Conservation (phyloP, 2,329 filamentous ascomycete species). For the Incumbomyces delicatus region DNA sequence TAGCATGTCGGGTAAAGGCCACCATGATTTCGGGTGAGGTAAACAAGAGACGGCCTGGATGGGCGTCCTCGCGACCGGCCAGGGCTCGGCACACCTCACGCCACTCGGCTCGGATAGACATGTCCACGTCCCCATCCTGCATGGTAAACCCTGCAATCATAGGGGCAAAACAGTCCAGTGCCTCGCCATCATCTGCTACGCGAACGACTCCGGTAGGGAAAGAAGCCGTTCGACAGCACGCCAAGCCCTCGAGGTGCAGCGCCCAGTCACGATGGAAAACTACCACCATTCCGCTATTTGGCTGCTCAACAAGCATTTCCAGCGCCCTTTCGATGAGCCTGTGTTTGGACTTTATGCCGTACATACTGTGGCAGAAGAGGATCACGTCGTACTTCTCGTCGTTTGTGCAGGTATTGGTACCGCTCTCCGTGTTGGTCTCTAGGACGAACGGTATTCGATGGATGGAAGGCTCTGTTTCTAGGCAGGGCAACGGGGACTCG, state of each 20-base stretch:
- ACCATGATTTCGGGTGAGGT: constrained; percentile 41
- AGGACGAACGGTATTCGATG: constrained; percentile 30
- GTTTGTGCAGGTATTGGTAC: constrained; percentile 8
- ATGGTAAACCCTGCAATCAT: constrained; percentile 43
- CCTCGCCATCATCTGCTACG: constrained; percentile 37
- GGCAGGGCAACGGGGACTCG: constrained; percentile 32
- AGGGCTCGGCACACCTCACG: constrained; percentile 43
- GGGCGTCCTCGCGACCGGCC: constrained; percentile 30
- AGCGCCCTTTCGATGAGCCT: constrained; percentile 39
- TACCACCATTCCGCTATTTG: constrained; percentile 33
- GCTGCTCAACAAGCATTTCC: constrained; percentile 35
- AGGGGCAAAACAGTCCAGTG: constrained; percentile 42
- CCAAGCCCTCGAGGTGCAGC: constrained; percentile 39
- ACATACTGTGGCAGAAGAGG: constrained; percentile 56
- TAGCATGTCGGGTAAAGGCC: constrained; percentile 41
- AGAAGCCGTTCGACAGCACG: constrained; percentile 37
- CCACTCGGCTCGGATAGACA: constrained; percentile 34
- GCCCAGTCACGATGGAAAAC: constrained; percentile 46
- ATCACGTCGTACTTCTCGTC: constrained; percentile 44
- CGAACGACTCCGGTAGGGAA: constrained; percentile 37
- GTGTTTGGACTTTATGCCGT: constrained; percentile 46
- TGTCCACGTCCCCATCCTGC: constrained; percentile 24
- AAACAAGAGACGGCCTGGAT: constrained; percentile 38
- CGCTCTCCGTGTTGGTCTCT: constrained; percentile 20
- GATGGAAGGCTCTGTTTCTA: constrained; percentile 34